Conservation (phyloP, 2,329 filamentous ascomycete genomes). For the Sporothrix pallida region DNA sequence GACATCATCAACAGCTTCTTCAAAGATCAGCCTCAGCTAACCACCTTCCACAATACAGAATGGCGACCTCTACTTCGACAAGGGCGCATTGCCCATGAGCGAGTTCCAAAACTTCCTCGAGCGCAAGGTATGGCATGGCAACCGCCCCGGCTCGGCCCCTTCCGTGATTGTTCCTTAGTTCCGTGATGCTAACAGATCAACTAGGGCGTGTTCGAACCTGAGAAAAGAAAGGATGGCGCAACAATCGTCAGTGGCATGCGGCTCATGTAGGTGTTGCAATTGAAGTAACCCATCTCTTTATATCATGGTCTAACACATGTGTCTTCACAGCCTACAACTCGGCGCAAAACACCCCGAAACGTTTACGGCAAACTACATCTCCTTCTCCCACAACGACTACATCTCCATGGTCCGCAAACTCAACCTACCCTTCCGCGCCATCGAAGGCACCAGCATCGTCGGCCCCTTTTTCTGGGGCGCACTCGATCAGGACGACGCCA, state of each 20-base stretch:
- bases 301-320: not conserved
- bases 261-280: conserved; percentile 54
- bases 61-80: conserved; percentile 56
- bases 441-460: conserved; percentile 64
- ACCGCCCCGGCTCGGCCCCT: not conserved
- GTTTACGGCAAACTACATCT: conserved; percentile 61
- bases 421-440: conserved; percentile 60
- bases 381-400: conserved; percentile 57
- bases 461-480: conserved; percentile 69
- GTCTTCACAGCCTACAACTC: conserved; percentile 56
- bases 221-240: conserved; percentile 51
- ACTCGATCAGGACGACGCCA: conserved; percentile 61
- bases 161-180: not conserved
- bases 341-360: conserved; percentile 63
- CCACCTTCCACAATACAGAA: conserved; percentile 48
- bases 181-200: not conserved
- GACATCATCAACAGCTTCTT: not conserved
- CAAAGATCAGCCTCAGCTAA: not conserved
- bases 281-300: not conserved
- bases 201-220: conserved; percentile 52
- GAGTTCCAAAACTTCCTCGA: conserved; percentile 65
- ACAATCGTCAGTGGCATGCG: conserved; percentile 58
- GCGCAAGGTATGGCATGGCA: conserved; percentile 48
- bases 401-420: conserved; percentile 61
- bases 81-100: conserved; percentile 53